Conservation (phyloP, 768 basidiomycete genomes). For the Boletus pseudopeckii region DNA sequence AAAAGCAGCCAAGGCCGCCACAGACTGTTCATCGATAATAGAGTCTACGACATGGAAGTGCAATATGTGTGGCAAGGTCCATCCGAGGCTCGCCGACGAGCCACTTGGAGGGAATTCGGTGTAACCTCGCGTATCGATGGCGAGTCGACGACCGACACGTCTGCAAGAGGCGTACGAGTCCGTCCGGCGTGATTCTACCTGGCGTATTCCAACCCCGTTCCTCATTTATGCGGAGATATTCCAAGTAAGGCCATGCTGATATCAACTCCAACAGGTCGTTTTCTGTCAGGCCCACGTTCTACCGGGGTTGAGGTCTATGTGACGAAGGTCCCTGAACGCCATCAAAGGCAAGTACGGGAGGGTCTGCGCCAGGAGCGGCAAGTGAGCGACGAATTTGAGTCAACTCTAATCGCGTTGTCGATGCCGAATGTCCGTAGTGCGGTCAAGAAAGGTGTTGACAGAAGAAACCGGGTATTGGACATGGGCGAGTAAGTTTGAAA, state of each 20-base stretch:
- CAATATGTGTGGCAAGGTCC: too few species aligned
- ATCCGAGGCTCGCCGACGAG: too few species aligned
- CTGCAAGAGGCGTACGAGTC: slow-evolving; percentile 3
- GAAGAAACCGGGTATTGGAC: too few species aligned
- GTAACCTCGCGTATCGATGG: slow-evolving; percentile 11
- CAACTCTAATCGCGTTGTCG: too few species aligned
- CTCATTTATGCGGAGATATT: background rate
- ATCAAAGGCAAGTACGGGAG: background rate
- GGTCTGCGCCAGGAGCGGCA: background rate
- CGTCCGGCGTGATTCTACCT: slow-evolving; percentile 5
- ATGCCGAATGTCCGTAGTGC: too few species aligned
- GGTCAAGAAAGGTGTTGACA: too few species aligned
- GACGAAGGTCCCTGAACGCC: background rate
- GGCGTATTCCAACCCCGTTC: too few species aligned
- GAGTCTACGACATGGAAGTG: too few species aligned
- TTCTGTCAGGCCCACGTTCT: slow-evolving; percentile 3
- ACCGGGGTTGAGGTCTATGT: slow-evolving; percentile 1
- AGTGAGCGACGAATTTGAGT: background rate
- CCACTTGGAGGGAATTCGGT: background rate
- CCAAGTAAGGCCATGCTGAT: slow-evolving; percentile 7
- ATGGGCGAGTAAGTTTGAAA: too few species aligned
- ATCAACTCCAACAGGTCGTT: background rate
- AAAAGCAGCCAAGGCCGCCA: too few species aligned
- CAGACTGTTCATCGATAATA: too few species aligned
- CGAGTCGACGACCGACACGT: background rate